These are phyloP conservation scores for Mucor piriformis DNA, from an alignment of 371 early-diverging fungal species.

Conservation along the genomic window DNA sequence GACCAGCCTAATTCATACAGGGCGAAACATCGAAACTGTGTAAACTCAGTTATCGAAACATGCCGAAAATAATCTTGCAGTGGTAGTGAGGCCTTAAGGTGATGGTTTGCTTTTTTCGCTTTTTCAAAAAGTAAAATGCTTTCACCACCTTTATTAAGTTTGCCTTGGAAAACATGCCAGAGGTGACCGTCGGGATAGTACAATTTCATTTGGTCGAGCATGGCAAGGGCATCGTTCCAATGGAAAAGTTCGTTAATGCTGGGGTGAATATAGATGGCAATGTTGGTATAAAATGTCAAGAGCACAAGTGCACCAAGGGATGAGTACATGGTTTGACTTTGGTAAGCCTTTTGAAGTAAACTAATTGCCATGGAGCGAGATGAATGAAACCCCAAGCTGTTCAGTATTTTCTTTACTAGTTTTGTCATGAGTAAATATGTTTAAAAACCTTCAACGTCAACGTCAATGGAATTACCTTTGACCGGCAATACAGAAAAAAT, in stretches of 20 bases:
- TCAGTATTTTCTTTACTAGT: constrained; percentile 29
- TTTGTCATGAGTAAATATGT: no score
- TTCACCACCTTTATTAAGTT: constrained; percentile 5
- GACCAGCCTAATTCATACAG: constrained; percentile 37
- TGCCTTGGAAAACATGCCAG: constrained; percentile 28
- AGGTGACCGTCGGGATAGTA: constrained; percentile 21
- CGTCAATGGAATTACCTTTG: no score
- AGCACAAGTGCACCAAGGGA: constrained; percentile 25
- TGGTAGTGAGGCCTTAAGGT: neutral
- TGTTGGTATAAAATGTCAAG: constrained; percentile 28
- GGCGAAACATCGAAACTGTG: constrained; percentile 17
- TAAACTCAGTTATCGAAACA: constrained; percentile 20
- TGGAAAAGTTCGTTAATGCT: constrained; percentile 14
- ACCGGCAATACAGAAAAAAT: constrained; percentile 32
- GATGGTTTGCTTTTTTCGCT: neutral
- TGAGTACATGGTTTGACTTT: constrained; percentile 27
- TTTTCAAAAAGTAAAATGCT: no score
- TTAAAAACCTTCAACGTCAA: no score
- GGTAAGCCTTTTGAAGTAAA: constrained; percentile 18
- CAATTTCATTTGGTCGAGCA: constrained; percentile 20
- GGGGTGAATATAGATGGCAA: constrained; percentile 27
- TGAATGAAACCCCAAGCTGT: constrained; percentile 25
- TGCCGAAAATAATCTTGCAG: neutral
- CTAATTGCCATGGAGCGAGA: constrained; percentile 17
- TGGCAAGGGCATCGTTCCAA: constrained; percentile 11